Percentiles rank a stretch among this genome's conserved stretches.
phyloP scores from a whole-genome alignment of 805 yeast species.

The Candida ovalis region DNA sequence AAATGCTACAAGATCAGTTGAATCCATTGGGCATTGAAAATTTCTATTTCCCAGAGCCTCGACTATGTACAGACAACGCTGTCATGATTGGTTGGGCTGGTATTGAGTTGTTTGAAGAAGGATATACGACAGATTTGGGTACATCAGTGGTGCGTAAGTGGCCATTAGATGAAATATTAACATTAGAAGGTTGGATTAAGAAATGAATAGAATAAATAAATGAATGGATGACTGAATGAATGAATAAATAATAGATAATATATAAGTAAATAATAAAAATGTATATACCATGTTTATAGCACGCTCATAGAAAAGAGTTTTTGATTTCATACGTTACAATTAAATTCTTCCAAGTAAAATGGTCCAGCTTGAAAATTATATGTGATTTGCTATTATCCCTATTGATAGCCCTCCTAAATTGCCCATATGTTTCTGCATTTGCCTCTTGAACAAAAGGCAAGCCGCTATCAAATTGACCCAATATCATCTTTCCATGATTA shows the following conservation, averaged over 20 bases:
- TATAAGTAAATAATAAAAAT: background rate
- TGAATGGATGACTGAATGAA: background rate
- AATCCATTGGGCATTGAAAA: conserved; percentile 29
- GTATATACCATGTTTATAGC: background rate
- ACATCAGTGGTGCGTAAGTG: conserved; percentile 74
- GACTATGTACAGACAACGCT: conserved; percentile 90
- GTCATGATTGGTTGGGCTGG: conserved; percentile 99
- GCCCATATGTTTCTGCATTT: conserved; percentile 17
- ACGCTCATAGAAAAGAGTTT: conserved; percentile 38
- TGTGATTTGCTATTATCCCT: conserved; percentile 43
- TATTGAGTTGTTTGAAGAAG: conserved; percentile 70
- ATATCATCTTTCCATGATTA: conserved; percentile 59
- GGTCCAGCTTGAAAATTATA: conserved; percentile 68
- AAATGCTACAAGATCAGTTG: conserved; percentile 37
- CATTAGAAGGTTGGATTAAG: conserved; percentile 49
- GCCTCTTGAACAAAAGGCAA: conserved; percentile 31
- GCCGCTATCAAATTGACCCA: conserved; percentile 50
- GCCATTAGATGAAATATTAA: conserved; percentile 60
- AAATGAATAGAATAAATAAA: background rate
- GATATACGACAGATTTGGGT: conserved; percentile 46
- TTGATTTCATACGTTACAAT: conserved; percentile 53
- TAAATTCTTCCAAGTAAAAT: conserved; percentile 58
- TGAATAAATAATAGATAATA: too few species aligned
- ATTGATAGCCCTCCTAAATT: conserved; percentile 16
- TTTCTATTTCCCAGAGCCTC: conserved; percentile 64